Percentiles rank a stretch among this genome's conserved stretches.
These are phyloP conservation scores for Pelargonium myrrhifolium DNA, from an alignment of 441 rosid species.

Conservation along the genomic window DNA sequence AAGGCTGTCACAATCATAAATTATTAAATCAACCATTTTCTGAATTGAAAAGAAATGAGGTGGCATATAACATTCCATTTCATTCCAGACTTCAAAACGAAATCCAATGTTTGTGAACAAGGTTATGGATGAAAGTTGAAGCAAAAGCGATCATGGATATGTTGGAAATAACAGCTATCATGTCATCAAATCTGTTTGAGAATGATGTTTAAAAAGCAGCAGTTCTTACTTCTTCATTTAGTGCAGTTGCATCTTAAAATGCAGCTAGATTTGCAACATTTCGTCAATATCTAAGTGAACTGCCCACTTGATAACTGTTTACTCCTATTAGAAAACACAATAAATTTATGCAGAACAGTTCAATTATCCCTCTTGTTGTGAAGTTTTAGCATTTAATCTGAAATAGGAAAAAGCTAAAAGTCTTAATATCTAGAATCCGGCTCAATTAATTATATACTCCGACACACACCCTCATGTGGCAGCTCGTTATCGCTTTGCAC, in stretches of 20 bases:
- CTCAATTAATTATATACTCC: too few relatives aligned
- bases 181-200: neutral
- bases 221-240: neutral
- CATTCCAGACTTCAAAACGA: neutral
- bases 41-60: neutral
- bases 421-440: neutral
- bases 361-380: neutral
- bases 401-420: neutral
- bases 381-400: neutral
- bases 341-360: neutral
- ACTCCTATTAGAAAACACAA: neutral
- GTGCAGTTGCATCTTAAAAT: neutral
- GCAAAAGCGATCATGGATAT: neutral
- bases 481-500: too few relatives aligned
- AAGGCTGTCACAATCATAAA: slow-evolving; percentile 4
- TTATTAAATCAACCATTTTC: neutral
- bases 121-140: slow-evolving; percentile 6
- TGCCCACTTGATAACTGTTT: neutral
- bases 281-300: neutral
- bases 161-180: neutral
- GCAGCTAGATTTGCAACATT: slow-evolving; percentile 1
- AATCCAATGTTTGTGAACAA: slow-evolving; percentile 3
- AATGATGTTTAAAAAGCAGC: neutral
- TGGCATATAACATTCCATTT: neutral
- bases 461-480: too few relatives aligned